These are phyloP conservation scores for Raffaelea arxii DNA, from an alignment of 2,329 filamentous ascomycete species.

Conservation along the genomic window DNA sequence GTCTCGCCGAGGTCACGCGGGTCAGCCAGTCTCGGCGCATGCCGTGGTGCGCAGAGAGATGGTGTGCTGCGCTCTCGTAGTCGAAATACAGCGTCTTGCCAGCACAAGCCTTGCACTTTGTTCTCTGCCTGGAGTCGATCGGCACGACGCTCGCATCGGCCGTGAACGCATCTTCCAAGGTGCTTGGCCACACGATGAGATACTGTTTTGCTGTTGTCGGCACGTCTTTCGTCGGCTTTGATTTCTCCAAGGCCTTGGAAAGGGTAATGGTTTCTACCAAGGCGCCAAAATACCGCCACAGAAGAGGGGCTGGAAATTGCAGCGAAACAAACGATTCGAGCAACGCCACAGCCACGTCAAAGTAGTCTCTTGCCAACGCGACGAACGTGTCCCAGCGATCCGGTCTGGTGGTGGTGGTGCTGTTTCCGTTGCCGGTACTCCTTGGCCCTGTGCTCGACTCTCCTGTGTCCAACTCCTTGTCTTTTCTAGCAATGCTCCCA, in stretches of 20 bases:
- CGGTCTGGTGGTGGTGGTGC: background rate
- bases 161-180: background rate
- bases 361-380: background rate
- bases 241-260: background rate
- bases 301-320: background rate
- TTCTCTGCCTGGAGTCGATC: background rate
- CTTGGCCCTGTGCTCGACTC: too few relatives aligned
- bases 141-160: background rate
- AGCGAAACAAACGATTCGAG: background rate
- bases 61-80: background rate
- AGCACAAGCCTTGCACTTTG: background rate
- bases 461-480: too few relatives aligned
- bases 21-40: background rate
- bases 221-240: too few relatives aligned
- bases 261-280: too few relatives aligned
- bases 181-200: too few relatives aligned
- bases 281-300: background rate
- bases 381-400: background rate
- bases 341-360: background rate
- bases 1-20: too few relatives aligned
- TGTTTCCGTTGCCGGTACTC: background rate
- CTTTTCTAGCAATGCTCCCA: background rate
- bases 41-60: too few relatives aligned
- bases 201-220: background rate
- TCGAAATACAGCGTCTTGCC: background rate